Evolutionary conservation across 768 basidiomycete genomes (phyloP), one percentile per base, ranked within the genome.

Genomic region (Mycena albidolilacea): DNA sequence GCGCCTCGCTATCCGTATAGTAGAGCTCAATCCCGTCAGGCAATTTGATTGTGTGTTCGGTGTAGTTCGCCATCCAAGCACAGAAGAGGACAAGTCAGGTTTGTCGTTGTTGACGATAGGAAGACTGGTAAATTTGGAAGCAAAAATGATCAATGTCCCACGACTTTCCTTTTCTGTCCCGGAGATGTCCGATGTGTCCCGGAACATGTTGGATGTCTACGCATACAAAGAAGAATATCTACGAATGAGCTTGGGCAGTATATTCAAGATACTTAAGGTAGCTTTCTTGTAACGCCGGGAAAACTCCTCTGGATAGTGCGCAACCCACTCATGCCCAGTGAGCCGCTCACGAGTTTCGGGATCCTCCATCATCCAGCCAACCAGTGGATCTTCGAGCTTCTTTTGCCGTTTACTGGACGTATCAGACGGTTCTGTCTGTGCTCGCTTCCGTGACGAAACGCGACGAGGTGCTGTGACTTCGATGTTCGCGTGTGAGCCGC

Each of bases 311-410:
- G 64, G 64, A 54, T 65, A 35, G 48, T 37, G 35, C 30, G 19
- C 38, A 5, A 52, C 64, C 64, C 64, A 65, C 35, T 52, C 64
- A 46, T 65, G 46, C 38, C 64, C 64, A 19, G 50, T 65, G 50
- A 65, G 37, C 48, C 39, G 21, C 64, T 65, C 50, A 19, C 37
- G 30, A 35, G 64, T 65, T 48, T 65, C 64, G 7, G 64, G 64
- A 54, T 65, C 64, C 48, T n/a, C 11, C 64, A 65, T 65, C 14
- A 54, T 23, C 64, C 64, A 65, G 35, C 64, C 64, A 39, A 50
- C 64, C 12, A 65, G 64, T 15, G 64, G 64, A 52, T 65, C 64
- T 19, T 39, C 64, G 3, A 52, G 17, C 21, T n/a, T 50, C 50
- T 21, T 65, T 10, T 21, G 64, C n/a, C 44, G 64, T 52, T 65